Percentiles rank a stretch among this genome's conserved stretches.
Evolutionary conservation across 1,284 basidiomycete genomes (phyloP).

Genomic region (Thecaphora frezii): DNA sequence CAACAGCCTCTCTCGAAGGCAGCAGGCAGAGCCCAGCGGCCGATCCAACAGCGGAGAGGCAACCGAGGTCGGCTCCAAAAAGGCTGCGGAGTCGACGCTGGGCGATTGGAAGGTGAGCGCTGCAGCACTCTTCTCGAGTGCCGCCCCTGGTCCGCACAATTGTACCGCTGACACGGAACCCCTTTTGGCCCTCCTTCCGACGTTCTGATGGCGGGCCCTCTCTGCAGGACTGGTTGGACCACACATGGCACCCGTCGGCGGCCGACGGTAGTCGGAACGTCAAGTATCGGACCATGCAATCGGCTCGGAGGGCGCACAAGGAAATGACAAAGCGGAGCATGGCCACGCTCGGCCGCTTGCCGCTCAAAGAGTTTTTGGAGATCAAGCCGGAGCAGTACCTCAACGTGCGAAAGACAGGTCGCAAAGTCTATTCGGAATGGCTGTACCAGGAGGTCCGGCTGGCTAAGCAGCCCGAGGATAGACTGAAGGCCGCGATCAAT

Average conservation of each 20-base stretch:
- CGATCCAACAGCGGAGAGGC: too few species aligned
- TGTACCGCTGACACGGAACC: too few species aligned
- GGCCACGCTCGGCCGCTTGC: constrained; percentile 40
- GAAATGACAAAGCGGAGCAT: constrained; percentile 38
- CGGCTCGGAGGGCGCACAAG: constrained; percentile 27
- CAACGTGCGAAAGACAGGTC: constrained; percentile 37
- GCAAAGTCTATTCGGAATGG: constrained; percentile 44
- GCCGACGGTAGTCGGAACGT: constrained; percentile 22
- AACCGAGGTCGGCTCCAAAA: background rate
- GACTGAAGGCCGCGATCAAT: constrained; percentile 38
- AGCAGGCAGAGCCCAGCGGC: background rate
- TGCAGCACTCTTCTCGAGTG: too few species aligned
- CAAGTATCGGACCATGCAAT: constrained; percentile 38
- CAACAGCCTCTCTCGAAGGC: background rate
- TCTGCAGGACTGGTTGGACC: constrained; percentile 30
- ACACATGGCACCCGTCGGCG: constrained; percentile 24
- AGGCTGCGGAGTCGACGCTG: constrained; percentile 15
- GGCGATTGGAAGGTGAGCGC: constrained; percentile 40
- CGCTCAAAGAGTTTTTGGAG: constrained; percentile 43
- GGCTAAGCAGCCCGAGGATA: constrained; percentile 41
- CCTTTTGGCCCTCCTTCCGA: too few species aligned
- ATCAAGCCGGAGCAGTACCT: constrained; percentile 40
- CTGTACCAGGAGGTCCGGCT: constrained; percentile 38
- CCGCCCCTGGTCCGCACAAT: too few species aligned
- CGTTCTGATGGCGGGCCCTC: too few species aligned